phyloP scores from a whole-genome alignment of 2,329 filamentous ascomycete species.

The Ophiostoma novo-ulmi region DNA sequence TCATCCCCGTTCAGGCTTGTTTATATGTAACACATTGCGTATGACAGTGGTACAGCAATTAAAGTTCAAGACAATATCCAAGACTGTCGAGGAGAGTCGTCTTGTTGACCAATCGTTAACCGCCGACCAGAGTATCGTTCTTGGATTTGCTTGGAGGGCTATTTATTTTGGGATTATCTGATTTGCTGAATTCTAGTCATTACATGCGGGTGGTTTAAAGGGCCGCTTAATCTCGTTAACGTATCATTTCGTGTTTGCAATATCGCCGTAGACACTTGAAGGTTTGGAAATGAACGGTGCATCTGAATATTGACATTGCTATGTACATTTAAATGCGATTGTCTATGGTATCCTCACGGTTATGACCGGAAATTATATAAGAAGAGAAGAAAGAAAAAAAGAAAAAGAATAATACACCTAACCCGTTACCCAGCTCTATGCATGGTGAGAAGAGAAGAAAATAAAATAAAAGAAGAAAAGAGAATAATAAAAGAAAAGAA shows the following conservation, averaged over 20 bases:
- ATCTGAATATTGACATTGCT: background rate
- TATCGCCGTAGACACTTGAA: too few relatives aligned
- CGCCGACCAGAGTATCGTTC: slow-evolving; percentile 16
- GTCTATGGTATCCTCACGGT: background rate
- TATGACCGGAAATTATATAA: background rate
- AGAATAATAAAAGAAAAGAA: slow-evolving; percentile 3
- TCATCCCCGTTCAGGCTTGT: too few relatives aligned
- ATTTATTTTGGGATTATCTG: background rate
- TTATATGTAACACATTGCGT: too few relatives aligned
- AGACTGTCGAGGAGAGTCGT: background rate
- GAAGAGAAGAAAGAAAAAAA: background rate
- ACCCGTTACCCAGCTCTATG: background rate
- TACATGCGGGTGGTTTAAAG: background rate
- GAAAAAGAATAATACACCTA: background rate
- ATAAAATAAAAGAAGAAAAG: background rate
- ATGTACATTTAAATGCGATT: slow-evolving; percentile 5
- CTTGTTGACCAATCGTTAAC: slow-evolving; percentile 24
- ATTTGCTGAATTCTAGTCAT: background rate
- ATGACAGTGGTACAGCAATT: too few relatives aligned
- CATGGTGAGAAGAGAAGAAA: background rate
- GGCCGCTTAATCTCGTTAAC: background rate
- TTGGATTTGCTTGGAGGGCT: background rate
- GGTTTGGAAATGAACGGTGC: background rate
- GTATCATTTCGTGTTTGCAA: background rate
- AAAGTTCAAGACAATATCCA: too few relatives aligned